Evolutionary conservation across 768 basidiomycete species (phyloP).

Genomic region (Russula brevipes): DNA sequence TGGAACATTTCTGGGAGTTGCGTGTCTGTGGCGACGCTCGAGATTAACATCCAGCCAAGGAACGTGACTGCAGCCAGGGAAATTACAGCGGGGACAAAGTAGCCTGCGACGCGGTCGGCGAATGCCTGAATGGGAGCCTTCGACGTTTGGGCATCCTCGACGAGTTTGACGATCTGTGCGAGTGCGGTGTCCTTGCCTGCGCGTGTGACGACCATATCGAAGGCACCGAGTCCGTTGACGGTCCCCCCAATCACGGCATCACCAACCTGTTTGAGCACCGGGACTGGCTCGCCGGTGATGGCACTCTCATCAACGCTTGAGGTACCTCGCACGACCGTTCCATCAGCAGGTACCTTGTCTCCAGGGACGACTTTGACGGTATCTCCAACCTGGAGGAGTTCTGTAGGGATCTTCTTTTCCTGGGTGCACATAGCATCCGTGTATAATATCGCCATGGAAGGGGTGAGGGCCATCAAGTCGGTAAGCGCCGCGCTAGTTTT

Average conservation of each 20-base stretch:
- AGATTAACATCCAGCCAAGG: conserved; percentile 73
- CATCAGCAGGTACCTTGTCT: conserved; percentile 95
- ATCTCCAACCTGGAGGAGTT: conserved; percentile 92
- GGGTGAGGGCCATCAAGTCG: conserved; percentile 91
- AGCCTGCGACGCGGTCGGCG: conserved; percentile 89
- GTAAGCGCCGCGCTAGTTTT: conserved; percentile 95
- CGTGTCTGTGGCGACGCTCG: conserved; percentile 49
- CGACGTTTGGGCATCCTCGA: conserved; percentile 96
- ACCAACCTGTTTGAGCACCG: conserved; percentile 77
- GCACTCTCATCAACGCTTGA: conserved; percentile 95
- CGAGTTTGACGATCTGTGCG: conserved; percentile 92
- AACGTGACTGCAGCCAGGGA: conserved; percentile 78
- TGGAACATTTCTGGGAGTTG: conserved; percentile 81
- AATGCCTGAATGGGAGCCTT: conserved; percentile 98
- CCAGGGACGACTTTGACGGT: conserved; percentile 92
- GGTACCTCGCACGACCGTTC: conserved; percentile 78
- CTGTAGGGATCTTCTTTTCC: conserved; percentile 89
- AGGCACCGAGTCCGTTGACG: conserved; percentile 93
- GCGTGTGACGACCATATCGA: conserved; percentile 92
- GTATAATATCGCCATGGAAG: conserved; percentile 94
- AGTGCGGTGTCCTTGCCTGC: conserved; percentile 96
- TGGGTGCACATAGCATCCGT: conserved; percentile 76
- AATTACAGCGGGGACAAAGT: conserved; percentile 92
- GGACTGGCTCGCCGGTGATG: conserved; percentile 90
- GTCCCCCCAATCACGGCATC: conserved; percentile 94